Conservation (phyloP, 2,329 filamentous ascomycete species). For the Paraphoma sp. region DNA sequence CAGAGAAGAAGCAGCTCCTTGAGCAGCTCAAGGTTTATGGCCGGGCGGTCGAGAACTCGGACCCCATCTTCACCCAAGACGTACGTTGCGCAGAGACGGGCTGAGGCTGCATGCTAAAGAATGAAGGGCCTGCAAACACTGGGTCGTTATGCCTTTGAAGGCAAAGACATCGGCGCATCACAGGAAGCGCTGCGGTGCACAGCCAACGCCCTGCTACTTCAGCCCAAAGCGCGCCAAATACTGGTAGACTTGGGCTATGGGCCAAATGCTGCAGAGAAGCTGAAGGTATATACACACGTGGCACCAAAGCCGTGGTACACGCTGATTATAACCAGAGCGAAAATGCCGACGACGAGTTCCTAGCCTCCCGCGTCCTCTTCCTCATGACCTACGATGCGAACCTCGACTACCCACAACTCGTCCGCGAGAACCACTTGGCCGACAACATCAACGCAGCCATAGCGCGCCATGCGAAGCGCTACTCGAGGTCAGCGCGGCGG, state of each 20-base stretch:
- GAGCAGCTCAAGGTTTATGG: conserved; percentile 78
- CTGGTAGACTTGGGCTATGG: conserved; percentile 75
- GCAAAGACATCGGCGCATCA: conserved; percentile 63
- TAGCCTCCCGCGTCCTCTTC: conserved; percentile 80
- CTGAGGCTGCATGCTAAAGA: conserved; percentile 12
- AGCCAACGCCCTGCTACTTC: conserved; percentile 81
- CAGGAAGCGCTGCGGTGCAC: conserved; percentile 81
- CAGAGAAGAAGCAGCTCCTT: conserved; percentile 67
- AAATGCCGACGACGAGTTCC: conserved; percentile 83
- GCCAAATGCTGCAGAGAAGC: conserved; percentile 70
- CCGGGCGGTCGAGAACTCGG: conserved; percentile 73
- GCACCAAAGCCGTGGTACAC: neutral
- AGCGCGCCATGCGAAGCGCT: conserved; percentile 64
- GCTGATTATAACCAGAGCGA: conserved; percentile 59
- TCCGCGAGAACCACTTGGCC: conserved; percentile 70
- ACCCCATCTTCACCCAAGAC: conserved; percentile 82
- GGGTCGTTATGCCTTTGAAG: conserved; percentile 75
- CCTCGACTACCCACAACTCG: conserved; percentile 69
- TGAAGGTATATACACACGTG: conserved; percentile 59
- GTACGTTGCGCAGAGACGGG: conserved; percentile 53
- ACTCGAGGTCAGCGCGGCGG: conserved; percentile 47
- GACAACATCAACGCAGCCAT: conserved; percentile 75
- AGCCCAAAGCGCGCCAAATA: conserved; percentile 70
- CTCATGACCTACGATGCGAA: conserved; percentile 78
- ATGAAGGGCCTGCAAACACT: conserved; percentile 76